phyloP scores from a whole-genome alignment of 352 stramenopile genomes.

The Phytophthora lateralis region DNA sequence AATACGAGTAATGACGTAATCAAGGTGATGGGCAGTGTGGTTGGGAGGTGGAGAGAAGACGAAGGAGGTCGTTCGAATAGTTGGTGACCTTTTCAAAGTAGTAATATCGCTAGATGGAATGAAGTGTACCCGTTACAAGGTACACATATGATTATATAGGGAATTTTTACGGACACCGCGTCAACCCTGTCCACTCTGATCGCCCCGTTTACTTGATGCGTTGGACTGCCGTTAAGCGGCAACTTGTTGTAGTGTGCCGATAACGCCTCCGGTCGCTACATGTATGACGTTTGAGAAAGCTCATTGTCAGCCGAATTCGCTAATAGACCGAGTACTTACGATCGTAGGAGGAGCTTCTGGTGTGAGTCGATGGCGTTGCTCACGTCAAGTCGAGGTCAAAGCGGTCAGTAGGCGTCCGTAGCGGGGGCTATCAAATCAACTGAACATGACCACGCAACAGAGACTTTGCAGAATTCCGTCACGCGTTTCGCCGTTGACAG shows the following conservation, averaged over 20 bases:
- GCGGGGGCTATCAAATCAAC: neutral
- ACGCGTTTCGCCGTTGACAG: too few relatives aligned
- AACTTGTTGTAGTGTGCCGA: neutral
- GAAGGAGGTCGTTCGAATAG: neutral
- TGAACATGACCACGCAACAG: constrained; percentile 1
- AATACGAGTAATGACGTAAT: neutral
- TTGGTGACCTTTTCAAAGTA: neutral
- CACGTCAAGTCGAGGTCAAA: too few relatives aligned
- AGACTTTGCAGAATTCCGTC: too few relatives aligned
- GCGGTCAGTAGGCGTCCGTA: too few relatives aligned
- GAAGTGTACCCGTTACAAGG: neutral
- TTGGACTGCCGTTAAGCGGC: neutral
- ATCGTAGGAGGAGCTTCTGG: too few relatives aligned
- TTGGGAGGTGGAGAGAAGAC: neutral
- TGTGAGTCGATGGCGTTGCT: too few relatives aligned
- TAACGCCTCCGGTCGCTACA: neutral
- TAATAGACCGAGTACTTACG: too few relatives aligned
- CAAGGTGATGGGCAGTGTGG: neutral
- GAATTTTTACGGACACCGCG: neutral
- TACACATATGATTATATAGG: neutral
- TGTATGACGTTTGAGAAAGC: too few relatives aligned
- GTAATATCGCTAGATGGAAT: neutral
- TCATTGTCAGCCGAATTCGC: too few relatives aligned
- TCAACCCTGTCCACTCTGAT: neutral
- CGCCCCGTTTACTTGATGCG: neutral